phyloP scores from a whole-genome alignment of 164 flowering plant genomes.

The Litsea cubeba region DNA sequence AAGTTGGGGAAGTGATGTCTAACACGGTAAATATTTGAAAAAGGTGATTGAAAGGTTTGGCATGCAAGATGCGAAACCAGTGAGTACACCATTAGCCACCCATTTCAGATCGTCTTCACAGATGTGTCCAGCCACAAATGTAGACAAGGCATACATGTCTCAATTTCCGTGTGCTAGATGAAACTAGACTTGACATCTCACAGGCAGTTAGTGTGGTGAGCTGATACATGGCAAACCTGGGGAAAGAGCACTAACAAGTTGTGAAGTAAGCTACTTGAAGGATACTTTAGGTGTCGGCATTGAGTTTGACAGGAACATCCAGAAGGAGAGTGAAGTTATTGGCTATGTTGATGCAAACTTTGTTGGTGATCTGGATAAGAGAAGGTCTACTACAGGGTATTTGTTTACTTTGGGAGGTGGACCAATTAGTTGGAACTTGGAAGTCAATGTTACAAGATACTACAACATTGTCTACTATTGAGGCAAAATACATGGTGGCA shows the following conservation, averaged over 20 bases:
- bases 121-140: background rate
- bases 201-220: constrained; percentile 1
- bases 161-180: background rate
- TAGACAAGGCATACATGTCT: background rate
- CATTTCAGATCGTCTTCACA: background rate
- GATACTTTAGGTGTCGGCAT: background rate
- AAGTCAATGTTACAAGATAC: background rate
- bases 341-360: constrained; percentile 1
- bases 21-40: no score
- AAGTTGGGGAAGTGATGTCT: no score
- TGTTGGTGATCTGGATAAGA: constrained; percentile 1
- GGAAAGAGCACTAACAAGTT: background rate
- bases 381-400: background rate
- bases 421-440: constrained; percentile 1
- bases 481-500: background rate
- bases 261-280: background rate
- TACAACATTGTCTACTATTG: background rate
- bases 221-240: background rate
- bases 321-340: background rate
- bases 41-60: no score
- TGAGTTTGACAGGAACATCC: background rate
- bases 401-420: background rate
- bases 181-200: background rate
- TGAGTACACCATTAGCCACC: background rate
- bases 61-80: no score